A percentile compares a stretch with the other conserved stretches of the same genome.
These are phyloP conservation scores for Silybum marianum DNA, from an alignment of 129 eudicot species.

Conservation along the genomic window DNA sequence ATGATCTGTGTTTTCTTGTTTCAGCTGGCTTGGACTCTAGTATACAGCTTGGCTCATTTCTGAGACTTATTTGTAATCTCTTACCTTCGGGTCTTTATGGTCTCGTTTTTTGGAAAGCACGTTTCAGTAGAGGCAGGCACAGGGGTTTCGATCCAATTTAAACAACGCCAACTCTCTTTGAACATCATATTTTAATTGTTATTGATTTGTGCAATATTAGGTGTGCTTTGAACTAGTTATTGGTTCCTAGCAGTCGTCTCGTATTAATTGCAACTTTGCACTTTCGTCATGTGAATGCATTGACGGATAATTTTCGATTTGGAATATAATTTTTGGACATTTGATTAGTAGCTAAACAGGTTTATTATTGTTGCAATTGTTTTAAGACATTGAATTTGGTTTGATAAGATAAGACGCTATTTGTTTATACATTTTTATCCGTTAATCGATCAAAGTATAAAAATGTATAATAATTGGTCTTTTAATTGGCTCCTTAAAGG, in stretches of 20 bases:
- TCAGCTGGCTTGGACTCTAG: conserved; percentile 96
- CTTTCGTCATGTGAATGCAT: neutral
- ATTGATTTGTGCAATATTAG: neutral
- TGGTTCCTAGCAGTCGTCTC: neutral
- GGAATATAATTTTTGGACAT: neutral
- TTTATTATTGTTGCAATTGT: neutral
- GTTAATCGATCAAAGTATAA: neutral
- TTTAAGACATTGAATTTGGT: neutral
- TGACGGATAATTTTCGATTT: neutral
- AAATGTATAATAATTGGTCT: neutral
- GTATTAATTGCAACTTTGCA: conserved; percentile 1
- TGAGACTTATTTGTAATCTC: conserved; percentile 3
- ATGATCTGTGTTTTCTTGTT: conserved; percentile 4
- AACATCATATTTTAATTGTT: neutral
- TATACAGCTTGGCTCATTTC: conserved; percentile 88
- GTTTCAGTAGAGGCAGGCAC: neutral
- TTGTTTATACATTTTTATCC: too few relatives aligned
- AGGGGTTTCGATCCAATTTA: neutral
- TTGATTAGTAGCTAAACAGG: neutral
- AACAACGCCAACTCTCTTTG: neutral
- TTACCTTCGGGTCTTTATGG: neutral
- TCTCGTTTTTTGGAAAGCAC: neutral
- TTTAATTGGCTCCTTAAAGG: neutral
- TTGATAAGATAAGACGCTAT: too few relatives aligned
- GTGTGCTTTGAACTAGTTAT: neutral